Base-by-base conservation (phyloP, 495 filamentous ascomycete genomes). In the Neurospora sp. region DNA sequence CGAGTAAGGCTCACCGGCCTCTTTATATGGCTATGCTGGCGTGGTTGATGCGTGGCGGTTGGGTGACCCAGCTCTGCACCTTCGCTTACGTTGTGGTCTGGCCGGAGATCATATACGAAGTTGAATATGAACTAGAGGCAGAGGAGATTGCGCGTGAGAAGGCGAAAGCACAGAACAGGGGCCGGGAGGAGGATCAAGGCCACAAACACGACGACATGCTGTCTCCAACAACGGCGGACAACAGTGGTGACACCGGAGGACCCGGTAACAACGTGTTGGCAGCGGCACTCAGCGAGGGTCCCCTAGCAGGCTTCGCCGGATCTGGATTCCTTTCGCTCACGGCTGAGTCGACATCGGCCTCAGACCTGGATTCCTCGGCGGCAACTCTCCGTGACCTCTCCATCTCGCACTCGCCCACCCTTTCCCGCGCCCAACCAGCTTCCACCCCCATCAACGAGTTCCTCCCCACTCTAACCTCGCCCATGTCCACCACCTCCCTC, bases 41-140 rank as follows among this genome's bases (percentile, higher is more conserved):
- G 14, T 99, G 95, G 93, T 85, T 98, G 23, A 87, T 98, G 79
- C 91, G 94, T 71, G 92, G 93, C 72, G 93, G 94, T 37, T 97
- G 95, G 91, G 95, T 97, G 0, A 96, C 91, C 2, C 94, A 97
- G 80, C 86, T 99, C 2, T 90, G 95, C 72, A 93, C 92, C 16
- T 98, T 95, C 78, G 93, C 91, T 4, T 94, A 95, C 85, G 88
- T 98, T 72, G 83, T 88, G 41, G 87, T 91, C 39, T 87, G 87
- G 81, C 85, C 88, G 39, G 86, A 90, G 75, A 89, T 91, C 75
- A 80, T 89, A 69, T 87, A 87, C 73, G 86, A 87, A 73, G 90
- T 91, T 20, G 86, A 89, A 35, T 82, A 87, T 73, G 83, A 85
- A 44, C 81, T 88, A 46, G 87, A 89, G 72, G 83, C 85, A 12